phyloP scores from a whole-genome alignment of 164 flowering plant genomes.

The Euptelea pleiosperma region DNA sequence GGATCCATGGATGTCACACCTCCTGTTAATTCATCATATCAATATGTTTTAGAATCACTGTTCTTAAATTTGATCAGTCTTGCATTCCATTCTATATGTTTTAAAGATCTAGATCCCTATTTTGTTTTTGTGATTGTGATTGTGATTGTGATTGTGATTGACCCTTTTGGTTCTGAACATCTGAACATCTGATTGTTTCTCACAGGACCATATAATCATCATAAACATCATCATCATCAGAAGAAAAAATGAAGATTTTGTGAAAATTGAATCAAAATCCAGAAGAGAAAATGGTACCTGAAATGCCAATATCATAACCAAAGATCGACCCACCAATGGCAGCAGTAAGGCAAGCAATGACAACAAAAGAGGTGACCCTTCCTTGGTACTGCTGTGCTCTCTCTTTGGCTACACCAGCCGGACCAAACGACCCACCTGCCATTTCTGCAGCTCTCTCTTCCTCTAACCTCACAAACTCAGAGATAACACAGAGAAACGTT shows the following conservation, averaged over 20 bases:
- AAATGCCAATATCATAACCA: constrained; percentile 42
- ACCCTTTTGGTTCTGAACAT: too few relatives aligned
- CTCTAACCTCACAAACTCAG: neutral
- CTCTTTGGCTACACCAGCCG: constrained; percentile 39
- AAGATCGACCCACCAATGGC: constrained; percentile 38
- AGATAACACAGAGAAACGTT: neutral
- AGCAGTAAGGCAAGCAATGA: constrained; percentile 31
- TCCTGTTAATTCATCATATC: constrained; percentile 30
- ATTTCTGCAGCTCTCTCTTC: constrained; percentile 5
- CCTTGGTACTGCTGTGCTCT: constrained; percentile 35
- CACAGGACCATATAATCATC: too few relatives aligned
- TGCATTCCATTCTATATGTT: too few relatives aligned
- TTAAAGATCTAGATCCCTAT: too few relatives aligned
- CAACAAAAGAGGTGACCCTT: constrained; percentile 29
- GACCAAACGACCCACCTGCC: constrained; percentile 38
- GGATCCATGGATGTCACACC: constrained; percentile 94
- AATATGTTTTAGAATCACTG: neutral
- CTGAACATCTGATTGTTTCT: too few relatives aligned
- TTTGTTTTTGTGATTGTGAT: too few relatives aligned
- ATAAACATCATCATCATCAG: neutral
- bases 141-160: too few relatives aligned
- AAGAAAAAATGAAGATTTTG: neutral
- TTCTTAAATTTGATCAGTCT: neutral
- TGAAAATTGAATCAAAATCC: constrained; percentile 5
- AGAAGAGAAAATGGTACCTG: constrained; percentile 17